A percentile compares a stretch with the other conserved stretches of the same genome.
Conservation (phyloP, 2,329 filamentous ascomycete species). For the Neodidymelliopsis sp. region DNA sequence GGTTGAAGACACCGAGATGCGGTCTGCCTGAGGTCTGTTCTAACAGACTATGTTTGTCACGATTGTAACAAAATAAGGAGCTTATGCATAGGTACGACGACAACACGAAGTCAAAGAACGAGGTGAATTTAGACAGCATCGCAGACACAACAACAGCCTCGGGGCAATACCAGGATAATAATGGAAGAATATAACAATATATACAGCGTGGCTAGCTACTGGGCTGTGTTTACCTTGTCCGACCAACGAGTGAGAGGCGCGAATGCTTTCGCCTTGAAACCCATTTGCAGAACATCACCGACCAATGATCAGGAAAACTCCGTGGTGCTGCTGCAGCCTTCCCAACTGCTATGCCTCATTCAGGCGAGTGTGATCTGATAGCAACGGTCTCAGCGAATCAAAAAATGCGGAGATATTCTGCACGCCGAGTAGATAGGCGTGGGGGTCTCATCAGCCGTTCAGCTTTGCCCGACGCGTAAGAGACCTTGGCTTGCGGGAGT, state of each 20-base stretch:
- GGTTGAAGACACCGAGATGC: conserved; percentile 42
- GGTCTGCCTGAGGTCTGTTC: conserved; percentile 26
- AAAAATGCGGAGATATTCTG: conserved; percentile 1
- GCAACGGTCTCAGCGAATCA: conserved; percentile 6
- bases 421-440: not conserved
- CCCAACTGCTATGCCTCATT: not conserved
- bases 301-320: conserved; percentile 1
- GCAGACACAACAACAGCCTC: conserved; percentile 18
- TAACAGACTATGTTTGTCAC: conserved; percentile 14
- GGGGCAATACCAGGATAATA: conserved; percentile 27
- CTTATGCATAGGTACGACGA: conserved; percentile 37
- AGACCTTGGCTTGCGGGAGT: conserved; percentile 21
- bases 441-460: conserved; percentile 4
- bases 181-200: conserved; percentile 17
- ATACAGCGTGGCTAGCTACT: conserved; percentile 18
- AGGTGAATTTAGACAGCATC: conserved; percentile 6
- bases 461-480: not conserved
- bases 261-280: conserved; percentile 1
- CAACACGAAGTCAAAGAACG: conserved; percentile 14
- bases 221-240: conserved; percentile 10
- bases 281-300: conserved; percentile 1
- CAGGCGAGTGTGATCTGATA: not conserved
- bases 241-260: conserved; percentile 4
- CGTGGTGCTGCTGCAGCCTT: conserved; percentile 1
- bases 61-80: conserved; percentile 24